Evolutionary conservation across 495 filamentous ascomycete species (phyloP), one percentile per base, ranked within the genome.

Genomic region (Acidiella bohemica): DNA sequence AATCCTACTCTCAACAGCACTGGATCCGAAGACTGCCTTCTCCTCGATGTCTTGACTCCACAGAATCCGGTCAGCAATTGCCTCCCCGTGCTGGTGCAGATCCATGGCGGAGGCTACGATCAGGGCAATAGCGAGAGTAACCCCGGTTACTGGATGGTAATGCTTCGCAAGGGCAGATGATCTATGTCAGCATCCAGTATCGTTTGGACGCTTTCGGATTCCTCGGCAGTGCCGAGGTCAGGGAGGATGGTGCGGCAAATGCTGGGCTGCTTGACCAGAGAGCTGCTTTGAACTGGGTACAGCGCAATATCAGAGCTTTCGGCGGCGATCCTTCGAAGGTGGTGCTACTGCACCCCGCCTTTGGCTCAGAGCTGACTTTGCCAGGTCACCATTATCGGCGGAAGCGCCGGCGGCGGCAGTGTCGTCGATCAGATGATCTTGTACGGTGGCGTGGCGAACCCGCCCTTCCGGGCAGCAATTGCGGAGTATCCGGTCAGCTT

Each of bases 181-280:
- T 61, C 33, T 49, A 54, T 14, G 56, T 61, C 12, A 41, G 51
- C 13, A 56, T 61, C 18, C 54, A 61, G 34, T 61, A 61, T 25
- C 51, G 58, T 1, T 50, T 61, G 5, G 57, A 57, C n/a, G 51
- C 53, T 10, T 59, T 59, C 31, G 58, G 58, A 0, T 61, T 61
- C 32, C 42, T 61, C 3, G 14, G 50, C 19, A 45, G 53, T 27
- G 30, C 24, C 9, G 57, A 58, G 22, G 46, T 61, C 31, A 44
- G 49, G n/a, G 47, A 51, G 10, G 45, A 55, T 27, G 59, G 59
- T n/a, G 36, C 37, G 7, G 50, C 54, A 6, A 61, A 61, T 42
- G 59, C 53, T 27, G 59, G 56, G 3, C 36, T 61, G 28, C 44
- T 62, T 7, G 59, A 62, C 34, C 59, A 60, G 48, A 49, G 58